Percentiles rank a stretch among this genome's conserved stretches.
Conservation (phyloP, 2,329 filamentous ascomycete genomes). For the Gaeumannomyces sp. region DNA sequence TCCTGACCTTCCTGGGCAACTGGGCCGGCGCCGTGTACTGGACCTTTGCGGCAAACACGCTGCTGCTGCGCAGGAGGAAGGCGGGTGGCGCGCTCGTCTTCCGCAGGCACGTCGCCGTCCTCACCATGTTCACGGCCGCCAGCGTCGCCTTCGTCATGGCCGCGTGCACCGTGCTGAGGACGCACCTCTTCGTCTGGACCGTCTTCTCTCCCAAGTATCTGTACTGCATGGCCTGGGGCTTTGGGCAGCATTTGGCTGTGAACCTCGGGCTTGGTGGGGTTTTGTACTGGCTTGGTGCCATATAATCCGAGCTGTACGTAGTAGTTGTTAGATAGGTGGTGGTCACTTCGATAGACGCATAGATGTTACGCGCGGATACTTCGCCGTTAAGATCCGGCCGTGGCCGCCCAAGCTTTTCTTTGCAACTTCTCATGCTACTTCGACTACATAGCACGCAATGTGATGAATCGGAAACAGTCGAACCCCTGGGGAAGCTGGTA, state of each 20-base stretch:
- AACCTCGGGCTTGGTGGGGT: constrained; percentile 59
- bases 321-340: constrained; percentile 12
- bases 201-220: constrained; percentile 97
- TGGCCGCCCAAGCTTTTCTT: background rate
- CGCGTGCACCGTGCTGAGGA: constrained; percentile 75
- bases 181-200: constrained; percentile 96
- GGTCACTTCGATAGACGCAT: background rate
- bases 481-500: too few relatives aligned
- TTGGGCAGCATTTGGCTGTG: constrained; percentile 72
- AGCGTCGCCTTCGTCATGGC: constrained; percentile 73
- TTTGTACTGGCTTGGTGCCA: constrained; percentile 46
- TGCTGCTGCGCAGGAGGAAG: constrained; percentile 41
- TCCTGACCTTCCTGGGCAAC: constrained; percentile 81
- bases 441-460: background rate
- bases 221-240: constrained; percentile 82
- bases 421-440: background rate
- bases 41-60: constrained; percentile 57
- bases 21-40: constrained; percentile 92
- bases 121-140: constrained; percentile 65
- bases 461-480: background rate
- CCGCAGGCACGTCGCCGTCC: constrained; percentile 49
- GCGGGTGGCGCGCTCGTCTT: constrained; percentile 23
- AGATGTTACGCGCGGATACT: background rate
- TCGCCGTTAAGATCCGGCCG: background rate
- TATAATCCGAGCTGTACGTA: background rate